phyloP scores from a whole-genome alignment of 495 filamentous ascomycete genomes.

The Penicillium cinerascens region DNA sequence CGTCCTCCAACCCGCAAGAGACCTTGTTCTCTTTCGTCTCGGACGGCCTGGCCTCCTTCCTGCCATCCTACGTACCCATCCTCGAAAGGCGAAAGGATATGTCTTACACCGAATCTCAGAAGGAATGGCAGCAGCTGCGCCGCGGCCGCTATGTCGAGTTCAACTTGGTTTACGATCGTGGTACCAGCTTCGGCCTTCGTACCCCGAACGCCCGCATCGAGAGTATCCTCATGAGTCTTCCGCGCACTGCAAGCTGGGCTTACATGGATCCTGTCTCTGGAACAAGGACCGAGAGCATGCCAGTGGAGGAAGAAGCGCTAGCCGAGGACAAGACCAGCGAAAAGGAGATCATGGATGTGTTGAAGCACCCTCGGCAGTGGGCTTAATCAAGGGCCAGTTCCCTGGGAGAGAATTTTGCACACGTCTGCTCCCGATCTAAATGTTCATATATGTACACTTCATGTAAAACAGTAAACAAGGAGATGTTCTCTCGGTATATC shows the following conservation, averaged over 20 bases:
- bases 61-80: slow-evolving; percentile 90
- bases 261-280: slow-evolving; percentile 78
- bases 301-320: slow-evolving; percentile 27
- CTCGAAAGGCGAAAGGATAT: slow-evolving; percentile 84
- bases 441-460: neutral
- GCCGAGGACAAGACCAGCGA: slow-evolving; percentile 51
- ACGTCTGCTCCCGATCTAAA: neutral
- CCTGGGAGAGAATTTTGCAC: neutral
- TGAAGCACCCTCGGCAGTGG: slow-evolving; percentile 88
- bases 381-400: slow-evolving; percentile 47
- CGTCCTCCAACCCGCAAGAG: slow-evolving; percentile 77
- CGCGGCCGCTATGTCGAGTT: slow-evolving; percentile 96
- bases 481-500: neutral
- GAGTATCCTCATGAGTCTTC: slow-evolving; percentile 96
- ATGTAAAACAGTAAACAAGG: neutral
- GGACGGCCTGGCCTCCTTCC: slow-evolving; percentile 77
- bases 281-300: slow-evolving; percentile 36
- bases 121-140: slow-evolving; percentile 94
- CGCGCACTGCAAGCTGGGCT: slow-evolving; percentile 86
- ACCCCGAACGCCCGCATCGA: slow-evolving; percentile 90
- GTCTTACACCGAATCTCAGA: slow-evolving; percentile 78
- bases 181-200: slow-evolving; percentile 90
- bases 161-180: slow-evolving; percentile 95
- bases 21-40: slow-evolving; percentile 89
- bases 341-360: slow-evolving; percentile 73